These are phyloP conservation scores for Rhodosporidiobolus odoratus DNA, from an alignment of 768 basidiomycete genomes.

Conservation along the genomic window DNA sequence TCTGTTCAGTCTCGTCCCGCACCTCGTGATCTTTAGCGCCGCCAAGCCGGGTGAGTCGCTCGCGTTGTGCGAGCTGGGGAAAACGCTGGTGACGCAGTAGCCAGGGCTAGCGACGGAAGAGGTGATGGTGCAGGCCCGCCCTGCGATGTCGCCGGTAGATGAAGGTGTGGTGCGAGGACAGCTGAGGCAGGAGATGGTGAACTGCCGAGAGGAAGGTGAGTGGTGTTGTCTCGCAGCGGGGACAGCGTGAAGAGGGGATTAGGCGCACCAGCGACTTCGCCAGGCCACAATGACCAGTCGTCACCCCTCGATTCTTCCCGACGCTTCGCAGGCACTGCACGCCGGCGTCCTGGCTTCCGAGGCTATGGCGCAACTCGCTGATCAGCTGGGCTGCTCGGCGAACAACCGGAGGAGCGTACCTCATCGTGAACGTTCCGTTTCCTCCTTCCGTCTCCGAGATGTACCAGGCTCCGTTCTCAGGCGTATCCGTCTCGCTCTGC, in stretches of 20 bases:
- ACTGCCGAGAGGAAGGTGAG: not conserved
- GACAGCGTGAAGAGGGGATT: not conserved
- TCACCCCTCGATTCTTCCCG: not conserved
- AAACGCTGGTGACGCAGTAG: not conserved
- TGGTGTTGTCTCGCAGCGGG: not conserved
- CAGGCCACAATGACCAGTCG: not conserved
- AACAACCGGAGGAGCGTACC: not conserved
- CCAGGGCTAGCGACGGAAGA: not conserved
- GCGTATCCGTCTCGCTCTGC: slow-evolving; percentile 8
- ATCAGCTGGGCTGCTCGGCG: not conserved
- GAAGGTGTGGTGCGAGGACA: not conserved
- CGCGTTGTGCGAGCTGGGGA: not conserved
- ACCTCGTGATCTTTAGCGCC: not conserved
- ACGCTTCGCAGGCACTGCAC: not conserved
- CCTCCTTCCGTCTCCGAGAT: not conserved
- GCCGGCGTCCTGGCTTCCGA: not conserved
- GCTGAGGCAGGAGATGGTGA: not conserved
- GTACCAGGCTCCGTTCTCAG: slow-evolving; percentile 1
- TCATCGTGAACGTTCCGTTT: not conserved
- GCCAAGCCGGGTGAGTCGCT: not conserved
- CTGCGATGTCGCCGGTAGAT: not conserved
- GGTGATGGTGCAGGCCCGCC: not conserved
- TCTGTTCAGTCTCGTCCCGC: too few relatives aligned
- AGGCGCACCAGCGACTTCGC: not conserved
- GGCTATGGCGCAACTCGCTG: not conserved